Base-by-base conservation (phyloP, 2,329 filamentous ascomycete species). In the Lasiodiplodia hormozganensis region DNA sequence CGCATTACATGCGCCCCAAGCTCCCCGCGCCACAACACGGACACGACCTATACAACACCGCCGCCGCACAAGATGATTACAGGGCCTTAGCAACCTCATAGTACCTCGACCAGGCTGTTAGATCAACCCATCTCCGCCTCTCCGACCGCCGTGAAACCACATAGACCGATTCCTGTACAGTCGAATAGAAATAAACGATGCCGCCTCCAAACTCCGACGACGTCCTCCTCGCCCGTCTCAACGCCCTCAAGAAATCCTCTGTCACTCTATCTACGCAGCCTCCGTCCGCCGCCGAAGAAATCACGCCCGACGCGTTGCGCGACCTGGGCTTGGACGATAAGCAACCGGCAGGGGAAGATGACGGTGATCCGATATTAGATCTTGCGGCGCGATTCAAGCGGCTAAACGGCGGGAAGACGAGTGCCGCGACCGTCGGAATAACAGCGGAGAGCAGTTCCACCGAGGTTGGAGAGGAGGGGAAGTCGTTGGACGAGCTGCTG, bases 201-300 rank as follows among this genome's bases (percentile, higher is more conserved):
- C 34, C 66, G 16, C 31, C 36, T 36, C 28, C 36, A 14, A 53
- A 56, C 36, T 21, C 14, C 52, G 51, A 69, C 43, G 76, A 81
- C 62, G 76, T 79, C 68, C 80, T 85, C 23, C 80, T 85, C 67
- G 82, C 83, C 23, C 80, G 83, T 60, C 77, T 85, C 43, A 84
- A 85, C 70, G 83, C 83, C 16, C 77, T 85, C 58, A 84, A 83
- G 72, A 79, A 80, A 53, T 81, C 82, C 1, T 77, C 74, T 34
- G 76, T 84, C 23, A 78, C 71, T 62, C 73, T 84, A 21, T 69
- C 66, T 72, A 18, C 71, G 73, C 51, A 65, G 14, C 69, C 70
- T n/a, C 57, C 72, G 25, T 57, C 73, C 16, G 25, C 51, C 36
- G 36, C 73, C 3, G 36, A 51, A 18, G 52, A 57, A 28, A 54